Evolutionary conservation across 306 rosid genomes (phyloP).

Genomic region (Fragaria ananassa): DNA sequence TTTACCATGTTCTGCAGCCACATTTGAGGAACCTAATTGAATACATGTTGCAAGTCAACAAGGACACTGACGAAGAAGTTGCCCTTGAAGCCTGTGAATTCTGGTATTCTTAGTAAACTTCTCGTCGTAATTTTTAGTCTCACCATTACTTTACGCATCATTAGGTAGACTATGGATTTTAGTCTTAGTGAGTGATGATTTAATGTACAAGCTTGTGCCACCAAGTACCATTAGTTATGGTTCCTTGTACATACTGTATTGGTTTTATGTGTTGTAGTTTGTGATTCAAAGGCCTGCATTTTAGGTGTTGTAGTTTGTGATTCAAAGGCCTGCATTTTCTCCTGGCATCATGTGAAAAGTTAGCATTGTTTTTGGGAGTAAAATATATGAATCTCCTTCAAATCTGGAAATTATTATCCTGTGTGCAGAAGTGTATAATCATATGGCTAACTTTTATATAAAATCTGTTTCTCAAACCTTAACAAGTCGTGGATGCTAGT

Average conservation of each 20-base stretch:
- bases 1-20: conserved; percentile 58
- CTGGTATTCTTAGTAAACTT: conserved; percentile 54
- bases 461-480: not conserved
- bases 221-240: not conserved
- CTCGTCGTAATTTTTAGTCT: conserved; percentile 13
- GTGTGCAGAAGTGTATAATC: not conserved
- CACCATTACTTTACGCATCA: conserved; percentile 14
- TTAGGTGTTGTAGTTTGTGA: too few species aligned
- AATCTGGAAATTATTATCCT: not conserved
- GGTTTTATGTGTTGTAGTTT: not conserved
- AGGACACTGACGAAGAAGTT: conserved; percentile 90
- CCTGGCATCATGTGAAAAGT: not conserved
- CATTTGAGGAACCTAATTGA: conserved; percentile 80
- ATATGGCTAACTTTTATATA: not conserved
- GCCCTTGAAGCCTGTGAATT: conserved; percentile 99
- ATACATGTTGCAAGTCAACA: conserved; percentile 97
- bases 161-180: conserved; percentile 20
- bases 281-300: too few species aligned
- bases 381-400: not conserved
- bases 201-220: not conserved
- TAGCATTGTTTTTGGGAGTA: not conserved
- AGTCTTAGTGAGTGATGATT: conserved; percentile 2
- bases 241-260: not conserved
- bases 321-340: not conserved
- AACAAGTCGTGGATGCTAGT: not conserved